phyloP scores from a whole-genome alignment of 768 basidiomycete species.

The Serendipita indica region DNA sequence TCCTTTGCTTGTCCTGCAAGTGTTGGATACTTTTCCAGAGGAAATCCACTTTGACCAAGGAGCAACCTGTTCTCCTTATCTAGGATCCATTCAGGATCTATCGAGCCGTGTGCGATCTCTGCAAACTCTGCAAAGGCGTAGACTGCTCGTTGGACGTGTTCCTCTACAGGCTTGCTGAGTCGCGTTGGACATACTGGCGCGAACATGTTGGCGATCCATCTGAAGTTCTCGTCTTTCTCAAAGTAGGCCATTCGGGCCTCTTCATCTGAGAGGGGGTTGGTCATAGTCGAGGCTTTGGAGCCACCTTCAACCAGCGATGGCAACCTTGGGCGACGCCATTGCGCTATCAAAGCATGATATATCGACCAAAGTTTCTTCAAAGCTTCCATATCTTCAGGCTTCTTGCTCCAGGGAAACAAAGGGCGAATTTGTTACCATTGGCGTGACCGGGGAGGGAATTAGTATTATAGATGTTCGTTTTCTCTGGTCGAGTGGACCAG shows the following conservation, averaged over 20 bases:
- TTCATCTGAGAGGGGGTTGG: not conserved
- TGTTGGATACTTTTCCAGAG: conserved; percentile 34
- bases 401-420: not conserved
- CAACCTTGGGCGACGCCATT: not conserved
- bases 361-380: not conserved
- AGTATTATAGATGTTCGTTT: not conserved
- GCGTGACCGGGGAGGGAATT: not conserved
- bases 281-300: not conserved
- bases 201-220: conserved; percentile 35
- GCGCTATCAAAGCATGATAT: conserved; percentile 1
- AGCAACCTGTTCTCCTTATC: conserved; percentile 13
- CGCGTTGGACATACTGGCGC: conserved; percentile 32
- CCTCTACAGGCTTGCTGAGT: conserved; percentile 25
- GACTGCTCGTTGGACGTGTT: conserved; percentile 28
- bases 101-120: conserved; percentile 33
- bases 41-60: conserved; percentile 31
- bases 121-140: conserved; percentile 38
- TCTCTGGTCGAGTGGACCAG: not conserved
- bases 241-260: conserved; percentile 1
- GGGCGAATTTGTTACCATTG: not conserved
- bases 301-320: not conserved
- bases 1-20: not conserved
- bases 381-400: not conserved
- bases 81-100: conserved; percentile 30
- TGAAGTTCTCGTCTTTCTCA: conserved; percentile 41